Evolutionary conservation across 2,329 filamentous ascomycete genomes (phyloP), one percentile per base, ranked within the genome.

Genomic region (Hymenoscyphus repandus): DNA sequence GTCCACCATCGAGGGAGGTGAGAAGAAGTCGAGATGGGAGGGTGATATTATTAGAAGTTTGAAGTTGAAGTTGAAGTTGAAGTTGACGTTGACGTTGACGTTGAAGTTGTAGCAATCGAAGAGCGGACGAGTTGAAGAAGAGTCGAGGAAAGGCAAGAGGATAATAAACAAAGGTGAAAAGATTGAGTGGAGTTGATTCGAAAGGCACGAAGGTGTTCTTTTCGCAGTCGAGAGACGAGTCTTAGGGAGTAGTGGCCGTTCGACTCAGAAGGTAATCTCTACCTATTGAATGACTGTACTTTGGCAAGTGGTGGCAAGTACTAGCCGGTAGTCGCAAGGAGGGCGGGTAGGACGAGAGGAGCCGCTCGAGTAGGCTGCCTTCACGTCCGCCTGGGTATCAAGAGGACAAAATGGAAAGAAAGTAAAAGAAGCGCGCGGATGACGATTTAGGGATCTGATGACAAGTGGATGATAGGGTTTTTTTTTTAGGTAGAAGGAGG

Each of bases 171-270:
- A 47, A 52, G 52, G 49, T 45, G 45, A 50, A 60, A 62, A 50
- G 57, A 58, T 41, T 63, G 62, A 63, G 62, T 59, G 62, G 61
- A 65, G 62, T 61, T 39, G 46, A 55, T 53, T 45, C n/a, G n/a
- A 48, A 48, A 22, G 20, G 49, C 50, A 55, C 56, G 55, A 60
- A 60, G 52, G 53, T 54, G 56, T 57, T 47, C 55, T 56, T 56
- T 51, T 50, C 33, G 47, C 34, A 30, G 37, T 49, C 10, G 31
- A 17, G n/a, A n/a, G n/a, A n/a, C n/a, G 9, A 27, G 40, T 42
- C 5, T 17, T 5, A 18, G 13, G 9, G 37, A 27, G 48, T 46
- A 45, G 34, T 49, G 43, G 32, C 43, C 30, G 45, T 18, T 58
- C 50, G 56, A 56, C 52, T 57, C 53, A 55, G 52, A 57, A 51